phyloP scores from a whole-genome alignment of 768 basidiomycete species.

The Phlebiopsis flavidoalba region DNA sequence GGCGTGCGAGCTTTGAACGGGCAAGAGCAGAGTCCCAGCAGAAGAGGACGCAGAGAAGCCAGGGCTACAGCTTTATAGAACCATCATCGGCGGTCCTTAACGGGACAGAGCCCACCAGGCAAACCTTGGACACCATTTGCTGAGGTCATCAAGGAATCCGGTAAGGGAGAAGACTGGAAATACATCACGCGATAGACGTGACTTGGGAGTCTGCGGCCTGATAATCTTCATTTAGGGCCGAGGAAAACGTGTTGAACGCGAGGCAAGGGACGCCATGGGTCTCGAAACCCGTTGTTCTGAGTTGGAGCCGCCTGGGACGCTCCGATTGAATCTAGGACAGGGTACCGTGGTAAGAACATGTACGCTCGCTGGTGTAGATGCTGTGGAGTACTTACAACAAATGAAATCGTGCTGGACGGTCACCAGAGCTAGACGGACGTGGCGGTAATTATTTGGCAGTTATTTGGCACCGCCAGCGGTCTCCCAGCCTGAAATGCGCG shows the following conservation, averaged over 20 bases:
- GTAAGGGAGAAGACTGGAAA: slow-evolving; percentile 2
- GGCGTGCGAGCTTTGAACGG: slow-evolving; percentile 14
- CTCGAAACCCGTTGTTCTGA: slow-evolving; percentile 6
- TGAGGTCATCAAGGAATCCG: slow-evolving; percentile 13
- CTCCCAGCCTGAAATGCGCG: too few species aligned
- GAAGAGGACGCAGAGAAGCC: slow-evolving; percentile 13
- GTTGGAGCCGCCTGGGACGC: slow-evolving; percentile 11
- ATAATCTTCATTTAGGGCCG: slow-evolving; percentile 13
- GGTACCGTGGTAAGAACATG: neutral
- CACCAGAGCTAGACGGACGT: neutral
- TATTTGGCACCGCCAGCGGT: neutral
- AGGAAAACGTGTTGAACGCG: slow-evolving; percentile 22
- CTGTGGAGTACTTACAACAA: neutral
- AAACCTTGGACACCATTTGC: slow-evolving; percentile 7
- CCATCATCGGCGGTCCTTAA: slow-evolving; percentile 5
- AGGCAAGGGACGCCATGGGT: slow-evolving; percentile 14
- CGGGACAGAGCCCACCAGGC: slow-evolving; percentile 8
- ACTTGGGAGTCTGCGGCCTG: slow-evolving; percentile 9
- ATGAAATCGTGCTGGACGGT: neutral
- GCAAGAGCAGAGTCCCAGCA: slow-evolving; percentile 10
- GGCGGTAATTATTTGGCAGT: neutral
- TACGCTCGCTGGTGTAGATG: neutral
- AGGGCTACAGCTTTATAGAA: slow-evolving; percentile 9
- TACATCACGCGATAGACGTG: slow-evolving; percentile 11
- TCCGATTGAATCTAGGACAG: slow-evolving; percentile 1